Conservation (phyloP, 371 early-diverging fungal genomes). For the Zychaea mexicana region DNA sequence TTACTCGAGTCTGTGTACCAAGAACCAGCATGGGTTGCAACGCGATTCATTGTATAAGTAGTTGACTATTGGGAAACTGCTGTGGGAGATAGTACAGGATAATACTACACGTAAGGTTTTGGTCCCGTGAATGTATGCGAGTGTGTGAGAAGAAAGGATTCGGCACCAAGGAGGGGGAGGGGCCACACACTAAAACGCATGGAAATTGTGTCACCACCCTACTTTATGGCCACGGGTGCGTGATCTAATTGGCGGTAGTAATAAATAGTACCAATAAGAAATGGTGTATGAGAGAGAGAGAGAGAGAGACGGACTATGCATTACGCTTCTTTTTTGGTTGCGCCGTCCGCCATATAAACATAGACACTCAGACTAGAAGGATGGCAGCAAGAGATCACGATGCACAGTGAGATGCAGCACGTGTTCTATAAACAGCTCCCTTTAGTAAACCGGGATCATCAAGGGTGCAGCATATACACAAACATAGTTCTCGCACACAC, state of each 20-base stretch:
- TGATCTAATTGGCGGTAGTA: too few species aligned
- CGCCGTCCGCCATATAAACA: too few species aligned
- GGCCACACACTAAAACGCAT: too few species aligned
- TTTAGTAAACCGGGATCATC: too few species aligned
- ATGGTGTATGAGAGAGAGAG: too few species aligned
- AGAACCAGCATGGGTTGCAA: constrained; percentile 80
- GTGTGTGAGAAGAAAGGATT: not conserved
- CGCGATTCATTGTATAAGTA: constrained; percentile 5
- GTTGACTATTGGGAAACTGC: not conserved
- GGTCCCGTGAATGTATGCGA: not conserved
- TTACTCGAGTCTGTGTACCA: constrained; percentile 74
- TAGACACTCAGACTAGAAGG: too few species aligned
- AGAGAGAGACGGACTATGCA: too few species aligned
- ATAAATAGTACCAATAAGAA: too few species aligned
- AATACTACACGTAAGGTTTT: not conserved
- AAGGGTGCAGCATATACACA: not conserved
- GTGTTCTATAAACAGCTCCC: not conserved
- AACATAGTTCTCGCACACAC: not conserved
- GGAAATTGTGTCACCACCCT: too few species aligned
- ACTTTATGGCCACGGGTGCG: too few species aligned
- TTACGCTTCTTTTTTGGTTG: too few species aligned
- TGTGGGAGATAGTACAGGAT: not conserved
- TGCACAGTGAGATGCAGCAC: not conserved
- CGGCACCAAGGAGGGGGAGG: not conserved
- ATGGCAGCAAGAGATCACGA: not conserved